phyloP scores from a whole-genome alignment of 2,329 filamentous ascomycete species.

The Polychaeton citri region DNA sequence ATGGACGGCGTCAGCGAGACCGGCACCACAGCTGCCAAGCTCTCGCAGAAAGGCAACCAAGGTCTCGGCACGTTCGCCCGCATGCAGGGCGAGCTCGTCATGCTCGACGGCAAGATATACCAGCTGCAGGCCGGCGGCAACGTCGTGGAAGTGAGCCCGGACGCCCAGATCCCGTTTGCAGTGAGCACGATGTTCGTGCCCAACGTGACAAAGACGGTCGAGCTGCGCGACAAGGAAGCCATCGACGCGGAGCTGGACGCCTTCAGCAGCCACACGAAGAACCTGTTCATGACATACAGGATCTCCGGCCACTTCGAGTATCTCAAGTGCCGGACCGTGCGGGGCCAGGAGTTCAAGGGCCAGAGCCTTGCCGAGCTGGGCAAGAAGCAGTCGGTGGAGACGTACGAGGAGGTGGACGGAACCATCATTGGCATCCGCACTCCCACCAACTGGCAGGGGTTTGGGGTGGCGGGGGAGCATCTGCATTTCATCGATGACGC shows the following conservation, averaged over 20 bases:
- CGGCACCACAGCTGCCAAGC: conserved; percentile 33
- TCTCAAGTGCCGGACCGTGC: conserved; percentile 20
- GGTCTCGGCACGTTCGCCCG: conserved; percentile 35
- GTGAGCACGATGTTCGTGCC: conserved; percentile 20
- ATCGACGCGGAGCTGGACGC: conserved; percentile 14
- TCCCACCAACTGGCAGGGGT: conserved; percentile 26
- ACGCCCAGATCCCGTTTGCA: conserved; percentile 28
- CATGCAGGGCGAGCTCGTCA: conserved; percentile 32
- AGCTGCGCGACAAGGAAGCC: conserved; percentile 10
- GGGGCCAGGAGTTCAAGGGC: conserved; percentile 19
- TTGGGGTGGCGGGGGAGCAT: conserved; percentile 29
- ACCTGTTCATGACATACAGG: conserved; percentile 22
- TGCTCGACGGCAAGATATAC: conserved; percentile 28
- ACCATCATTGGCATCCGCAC: conserved; percentile 31
- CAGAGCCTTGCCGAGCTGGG: conserved; percentile 23
- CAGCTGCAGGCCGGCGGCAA: conserved; percentile 27
- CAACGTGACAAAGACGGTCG: conserved; percentile 12
- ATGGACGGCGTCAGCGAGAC: conserved; percentile 34
- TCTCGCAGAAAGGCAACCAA: conserved; percentile 35
- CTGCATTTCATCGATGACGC: conserved; percentile 28
- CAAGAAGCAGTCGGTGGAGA: conserved; percentile 26
- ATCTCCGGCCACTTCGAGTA: conserved; percentile 17
- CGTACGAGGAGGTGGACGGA: conserved; percentile 23
- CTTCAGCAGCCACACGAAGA: conserved; percentile 16
- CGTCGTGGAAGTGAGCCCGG: conserved; percentile 18